Evolutionary conservation across 2,329 filamentous ascomycete genomes (phyloP).

Genomic region (Sporothrix phasma): DNA sequence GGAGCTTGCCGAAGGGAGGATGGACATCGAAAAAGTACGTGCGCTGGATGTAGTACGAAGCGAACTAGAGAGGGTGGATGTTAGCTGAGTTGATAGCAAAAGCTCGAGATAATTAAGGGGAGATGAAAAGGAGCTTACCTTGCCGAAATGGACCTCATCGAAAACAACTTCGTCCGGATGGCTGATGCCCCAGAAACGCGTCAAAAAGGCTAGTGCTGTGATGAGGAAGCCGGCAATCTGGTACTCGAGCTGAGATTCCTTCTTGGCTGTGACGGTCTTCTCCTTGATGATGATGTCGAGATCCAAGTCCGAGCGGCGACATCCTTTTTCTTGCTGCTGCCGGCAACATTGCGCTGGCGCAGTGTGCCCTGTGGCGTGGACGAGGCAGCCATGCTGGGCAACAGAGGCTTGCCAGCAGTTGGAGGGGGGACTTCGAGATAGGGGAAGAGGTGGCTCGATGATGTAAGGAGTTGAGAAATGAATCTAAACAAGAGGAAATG

Average conservation of each 20-base stretch:
- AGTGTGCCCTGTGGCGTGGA: conserved; percentile 46
- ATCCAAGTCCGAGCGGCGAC: conserved; percentile 34
- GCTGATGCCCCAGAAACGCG: conserved; percentile 90
- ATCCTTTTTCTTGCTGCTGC: conserved; percentile 42
- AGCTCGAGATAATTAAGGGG: neutral
- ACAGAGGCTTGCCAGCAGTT: neutral
- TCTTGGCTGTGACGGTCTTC: conserved; percentile 27
- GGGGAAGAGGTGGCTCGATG: neutral
- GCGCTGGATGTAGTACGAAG: conserved; percentile 78
- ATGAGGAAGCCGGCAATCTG: conserved; percentile 66
- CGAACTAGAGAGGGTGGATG: conserved; percentile 41
- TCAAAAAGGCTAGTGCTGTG: conserved; percentile 76
- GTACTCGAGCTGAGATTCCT: conserved; percentile 65
- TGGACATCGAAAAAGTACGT: conserved; percentile 99
- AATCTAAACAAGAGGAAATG: neutral
- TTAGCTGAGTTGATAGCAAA: neutral
- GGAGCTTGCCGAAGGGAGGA: conserved; percentile 93
- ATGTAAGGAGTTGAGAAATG: neutral
- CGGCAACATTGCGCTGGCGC: conserved; percentile 47
- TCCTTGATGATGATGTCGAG: conserved; percentile 41
- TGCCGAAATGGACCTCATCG: conserved; percentile 98
- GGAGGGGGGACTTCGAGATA: neutral
- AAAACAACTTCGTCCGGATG: conserved; percentile 97
- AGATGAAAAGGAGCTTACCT: conserved; percentile 50
- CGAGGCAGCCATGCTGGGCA: conserved; percentile 36